Base-by-base conservation (phyloP, 164 flowering plant genomes). In the Liriodendron chinense region DNA sequence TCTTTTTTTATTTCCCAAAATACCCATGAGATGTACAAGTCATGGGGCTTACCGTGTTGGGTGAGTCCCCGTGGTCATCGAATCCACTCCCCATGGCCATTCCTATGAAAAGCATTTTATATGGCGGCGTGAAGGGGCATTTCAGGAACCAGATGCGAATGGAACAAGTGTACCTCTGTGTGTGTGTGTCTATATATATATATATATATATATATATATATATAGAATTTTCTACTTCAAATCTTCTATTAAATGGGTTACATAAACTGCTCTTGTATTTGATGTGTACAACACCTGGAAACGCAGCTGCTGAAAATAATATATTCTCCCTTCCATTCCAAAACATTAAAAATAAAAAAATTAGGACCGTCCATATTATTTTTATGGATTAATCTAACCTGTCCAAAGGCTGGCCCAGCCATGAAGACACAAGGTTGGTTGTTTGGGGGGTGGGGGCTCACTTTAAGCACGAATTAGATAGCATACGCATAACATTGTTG, bases 71-170 rank as follows among this genome's bases (percentile, higher is more conserved):
- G 43, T 4, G 6, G 43, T 34, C 43, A 4, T 7, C 43, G 43
- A 34, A 34, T 34, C 43, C 43, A 7, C 43, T 34, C 43, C 43
- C 43, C 7, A 34, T 34, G 43, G 43, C 43, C 5, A 34, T 34
- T 76, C 73, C 73, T 48, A 23, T 24, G 21, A 59, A 59, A 64
- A 20, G 65, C 22, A 57, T 7, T 1, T 1, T 57, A 68, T 63
- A 72, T 68, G 9, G 48, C 65, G 48, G 66, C 53, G 64, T 7
- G 26, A 13, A 13, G 24, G 24, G 61, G 34, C n/a, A 68, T 71
- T 56, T 24, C 43, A 53, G 65, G 80, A 78, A 78, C 75, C 81
- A 74, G 77, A 78, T 78, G 81, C 81, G 34, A 70, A 18, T 71
- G 57, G 56, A 21, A 9, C 21, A 63, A 7, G 22, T 10, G 25